Evolutionary conservation across 2,329 filamentous ascomycete genomes (phyloP), one percentile per base, ranked within the genome.

Genomic region (Chrysoporthe cubensis): DNA sequence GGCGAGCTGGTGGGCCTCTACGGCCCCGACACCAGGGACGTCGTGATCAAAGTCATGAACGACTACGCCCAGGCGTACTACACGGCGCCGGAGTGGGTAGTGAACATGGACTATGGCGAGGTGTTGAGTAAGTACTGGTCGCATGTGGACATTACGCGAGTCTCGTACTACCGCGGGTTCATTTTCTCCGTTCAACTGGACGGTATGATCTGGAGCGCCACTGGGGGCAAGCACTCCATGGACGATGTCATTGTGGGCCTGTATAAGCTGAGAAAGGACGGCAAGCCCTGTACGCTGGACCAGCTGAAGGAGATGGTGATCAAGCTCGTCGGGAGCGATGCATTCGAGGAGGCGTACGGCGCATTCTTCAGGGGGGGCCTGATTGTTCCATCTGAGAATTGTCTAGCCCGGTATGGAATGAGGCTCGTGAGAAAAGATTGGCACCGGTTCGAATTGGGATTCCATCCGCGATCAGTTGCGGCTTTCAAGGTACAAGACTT

Each of bases 1-100:
- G 69, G 64, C 13, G 69, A 62, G 9, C 48, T 71, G 40, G 69
- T 59, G 16, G 64, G 64, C 5, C 40, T 71, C 26, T 59, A 62
- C 37, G 44, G 68, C 21, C 52, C 64, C 14, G 46, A 9, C 5
- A 40, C 37, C 37, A n/a, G 59, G 50, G 50, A 40, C 40, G 46
- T 64, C 4, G 57, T 71, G 58, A 37, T 69, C 14, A 46, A 57
- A 21, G 67, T 58, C 5, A 44, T 71, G 50, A 71, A 71, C 16
- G 60, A 63, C n/a, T 62, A 69, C 48, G 67, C 69, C 2, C 69
- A 71, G 52, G 32, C 67, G 1, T 69, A 71, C 44, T 71, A 69
- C 21, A 71, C 69, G 2, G 56, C 64, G 4, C 50, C 64, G 3
- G 14, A n/a, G n/a, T 48, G 46, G 46, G 64, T 56, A 14, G 54